Conservation (phyloP, 805 yeast species). For the Cyberlindnera mississippiensis region DNA sequence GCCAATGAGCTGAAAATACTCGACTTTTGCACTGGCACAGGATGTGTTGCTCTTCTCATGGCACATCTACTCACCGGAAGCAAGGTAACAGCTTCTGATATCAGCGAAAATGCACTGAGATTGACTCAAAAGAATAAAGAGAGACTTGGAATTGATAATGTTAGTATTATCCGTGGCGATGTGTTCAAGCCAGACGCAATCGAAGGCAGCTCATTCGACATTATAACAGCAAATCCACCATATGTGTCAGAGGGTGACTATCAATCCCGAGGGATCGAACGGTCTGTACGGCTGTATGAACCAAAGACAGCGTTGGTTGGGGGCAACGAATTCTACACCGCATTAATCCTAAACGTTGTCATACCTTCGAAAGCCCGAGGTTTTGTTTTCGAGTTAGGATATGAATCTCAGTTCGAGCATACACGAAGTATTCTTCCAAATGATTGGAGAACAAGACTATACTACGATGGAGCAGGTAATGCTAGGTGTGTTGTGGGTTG, state of each 20-base stretch:
- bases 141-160: conserved; percentile 9
- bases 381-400: conserved; percentile 78
- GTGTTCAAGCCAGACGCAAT: conserved; percentile 4
- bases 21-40: conserved; percentile 87
- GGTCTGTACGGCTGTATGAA: conserved; percentile 68
- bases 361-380: conserved; percentile 41
- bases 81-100: conserved; percentile 48
- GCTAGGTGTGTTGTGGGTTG: conserved; percentile 66
- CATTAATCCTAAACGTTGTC: conserved; percentile 46
- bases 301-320: conserved; percentile 82
- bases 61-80: conserved; percentile 27
- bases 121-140: conserved; percentile 46
- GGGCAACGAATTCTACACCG: conserved; percentile 62
- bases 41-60: conserved; percentile 70
- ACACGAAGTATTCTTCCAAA: conserved; percentile 28
- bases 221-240: conserved; percentile 89
- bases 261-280: conserved; percentile 39
- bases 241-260: conserved; percentile 58
- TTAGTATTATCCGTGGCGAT: conserved; percentile 9
- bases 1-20: conserved; percentile 31
- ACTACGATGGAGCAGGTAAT: conserved; percentile 47
- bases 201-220: conserved; percentile 31
- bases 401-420: conserved; percentile 47
- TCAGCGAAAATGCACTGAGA: conserved; percentile 47
- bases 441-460: conserved; percentile 48